Conservation (phyloP, 345 rosid genomes). For the Brassica rapa region DNA sequence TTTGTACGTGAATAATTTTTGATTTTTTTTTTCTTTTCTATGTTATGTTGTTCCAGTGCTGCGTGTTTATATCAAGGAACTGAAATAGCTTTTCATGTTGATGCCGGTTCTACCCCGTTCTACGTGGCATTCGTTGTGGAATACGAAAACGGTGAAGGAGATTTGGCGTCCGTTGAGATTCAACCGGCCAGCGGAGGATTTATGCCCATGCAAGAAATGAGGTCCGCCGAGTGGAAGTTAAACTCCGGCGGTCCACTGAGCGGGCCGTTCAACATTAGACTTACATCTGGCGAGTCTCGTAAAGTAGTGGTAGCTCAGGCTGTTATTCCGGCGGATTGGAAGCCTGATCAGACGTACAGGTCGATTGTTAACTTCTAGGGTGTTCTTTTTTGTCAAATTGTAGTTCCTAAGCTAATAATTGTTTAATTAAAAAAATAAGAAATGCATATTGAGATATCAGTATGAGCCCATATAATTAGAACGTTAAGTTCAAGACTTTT, state of each 20-base stretch:
- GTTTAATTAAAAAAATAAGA: background rate
- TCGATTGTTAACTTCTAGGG: constrained; percentile 51
- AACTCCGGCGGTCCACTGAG: constrained; percentile 45
- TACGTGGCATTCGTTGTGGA: constrained; percentile 53
- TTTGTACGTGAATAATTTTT: background rate
- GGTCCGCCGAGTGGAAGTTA: constrained; percentile 68
- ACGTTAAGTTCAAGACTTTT: background rate
- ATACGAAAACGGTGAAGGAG: constrained; percentile 64
- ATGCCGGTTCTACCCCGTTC: constrained; percentile 55
- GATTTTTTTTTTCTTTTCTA: background rate
- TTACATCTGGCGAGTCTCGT: constrained; percentile 46
- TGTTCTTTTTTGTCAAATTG: background rate
- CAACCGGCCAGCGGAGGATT: constrained; percentile 51
- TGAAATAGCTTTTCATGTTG: constrained; percentile 48
- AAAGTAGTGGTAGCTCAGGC: constrained; percentile 42
- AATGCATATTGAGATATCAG: background rate
- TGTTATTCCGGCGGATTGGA: constrained; percentile 65
- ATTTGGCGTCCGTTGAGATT: constrained; percentile 46
- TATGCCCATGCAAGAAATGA: constrained; percentile 58
- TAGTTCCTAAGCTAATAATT: background rate
- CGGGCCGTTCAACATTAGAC: constrained; percentile 57
- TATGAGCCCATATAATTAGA: background rate
- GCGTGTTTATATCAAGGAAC: constrained; percentile 50
- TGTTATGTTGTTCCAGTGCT: constrained; percentile 40
- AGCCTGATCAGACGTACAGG: constrained; percentile 48